Evolutionary conservation across 306 rosid species (phyloP).

Genomic region (Datisca glomerata): DNA sequence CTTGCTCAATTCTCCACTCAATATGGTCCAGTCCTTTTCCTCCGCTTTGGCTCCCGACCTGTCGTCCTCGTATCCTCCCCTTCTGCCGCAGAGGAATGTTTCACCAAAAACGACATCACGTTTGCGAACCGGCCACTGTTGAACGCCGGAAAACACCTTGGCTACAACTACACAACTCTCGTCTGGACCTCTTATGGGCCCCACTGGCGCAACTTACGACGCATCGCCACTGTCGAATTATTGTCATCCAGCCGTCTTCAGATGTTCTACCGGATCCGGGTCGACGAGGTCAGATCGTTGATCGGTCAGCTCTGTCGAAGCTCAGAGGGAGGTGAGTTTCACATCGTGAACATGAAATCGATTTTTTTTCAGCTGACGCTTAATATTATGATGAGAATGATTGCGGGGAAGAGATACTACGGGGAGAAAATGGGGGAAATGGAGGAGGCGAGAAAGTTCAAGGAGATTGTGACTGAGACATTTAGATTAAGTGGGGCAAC

Average conservation of each 20-base stretch:
- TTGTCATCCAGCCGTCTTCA: constrained; percentile 20
- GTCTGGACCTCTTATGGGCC: constrained; percentile 26
- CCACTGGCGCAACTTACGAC: constrained; percentile 28
- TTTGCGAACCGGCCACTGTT: constrained; percentile 12
- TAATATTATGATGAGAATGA: constrained; percentile 24
- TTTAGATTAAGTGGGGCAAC: constrained; percentile 20
- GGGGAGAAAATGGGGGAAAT: constrained; percentile 9
- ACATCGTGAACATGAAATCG: constrained; percentile 18
- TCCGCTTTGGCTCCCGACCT: constrained; percentile 21
- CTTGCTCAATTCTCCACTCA: constrained; percentile 15
- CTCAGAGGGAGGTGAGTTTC: constrained; percentile 4
- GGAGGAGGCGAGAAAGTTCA: constrained; percentile 15
- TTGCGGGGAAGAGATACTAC: constrained; percentile 18
- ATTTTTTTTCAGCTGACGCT: constrained; percentile 22
- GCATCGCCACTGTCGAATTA: constrained; percentile 17
- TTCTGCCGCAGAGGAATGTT: constrained; percentile 9
- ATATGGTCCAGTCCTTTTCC: constrained; percentile 20
- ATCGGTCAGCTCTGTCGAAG: constrained; percentile 2
- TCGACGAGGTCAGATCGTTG: constrained; percentile 19
- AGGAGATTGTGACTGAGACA: constrained; percentile 15
- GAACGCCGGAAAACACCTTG: constrained; percentile 6
- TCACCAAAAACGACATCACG: constrained; percentile 7
- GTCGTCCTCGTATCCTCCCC: constrained; percentile 18
- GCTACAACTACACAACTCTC: constrained; percentile 13
- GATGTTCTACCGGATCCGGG: constrained; percentile 10